Conservation (phyloP, 148 eudicot species). For the Camellia sinensis region DNA sequence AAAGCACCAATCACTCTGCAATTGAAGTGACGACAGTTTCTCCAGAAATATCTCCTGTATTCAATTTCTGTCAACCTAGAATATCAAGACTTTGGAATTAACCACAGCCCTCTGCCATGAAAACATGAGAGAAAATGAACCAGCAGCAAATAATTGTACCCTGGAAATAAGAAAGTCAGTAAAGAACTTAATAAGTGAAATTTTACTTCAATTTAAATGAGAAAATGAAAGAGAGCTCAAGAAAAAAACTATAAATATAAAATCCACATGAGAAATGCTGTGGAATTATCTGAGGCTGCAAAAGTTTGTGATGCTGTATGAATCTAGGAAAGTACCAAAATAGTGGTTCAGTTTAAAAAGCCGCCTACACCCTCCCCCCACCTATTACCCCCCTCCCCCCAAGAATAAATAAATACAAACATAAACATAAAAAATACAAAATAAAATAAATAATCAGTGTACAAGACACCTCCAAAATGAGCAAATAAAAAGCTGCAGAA, state of each 20-base stretch:
- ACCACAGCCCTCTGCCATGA: background rate
- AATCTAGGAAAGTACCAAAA: no score
- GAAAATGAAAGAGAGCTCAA: background rate
- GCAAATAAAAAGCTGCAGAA: background rate
- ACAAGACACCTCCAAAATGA: background rate
- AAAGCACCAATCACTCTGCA: background rate
- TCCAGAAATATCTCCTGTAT: background rate
- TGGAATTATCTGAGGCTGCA: background rate
- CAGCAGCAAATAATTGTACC: background rate
- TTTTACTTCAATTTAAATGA: background rate
- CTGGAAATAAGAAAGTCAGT: background rate
- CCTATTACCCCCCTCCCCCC: no score
- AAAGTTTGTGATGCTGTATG: no score
- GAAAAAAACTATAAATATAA: background rate
- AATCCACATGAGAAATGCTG: background rate
- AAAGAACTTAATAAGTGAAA: background rate
- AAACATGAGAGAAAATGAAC: background rate
- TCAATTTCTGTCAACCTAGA: background rate
- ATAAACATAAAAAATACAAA: background rate
- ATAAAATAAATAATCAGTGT: background rate
- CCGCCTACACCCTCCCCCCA: no score
- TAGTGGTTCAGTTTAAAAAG: no score
- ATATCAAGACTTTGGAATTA: background rate
- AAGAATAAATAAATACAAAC: no score
- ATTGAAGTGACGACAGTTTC: background rate